A percentile compares a stretch with the other conserved stretches of the same genome.
These are phyloP conservation scores for Kickxella alabastrina DNA, from an alignment of 192 early-diverging fungal species.

Conservation along the genomic window DNA sequence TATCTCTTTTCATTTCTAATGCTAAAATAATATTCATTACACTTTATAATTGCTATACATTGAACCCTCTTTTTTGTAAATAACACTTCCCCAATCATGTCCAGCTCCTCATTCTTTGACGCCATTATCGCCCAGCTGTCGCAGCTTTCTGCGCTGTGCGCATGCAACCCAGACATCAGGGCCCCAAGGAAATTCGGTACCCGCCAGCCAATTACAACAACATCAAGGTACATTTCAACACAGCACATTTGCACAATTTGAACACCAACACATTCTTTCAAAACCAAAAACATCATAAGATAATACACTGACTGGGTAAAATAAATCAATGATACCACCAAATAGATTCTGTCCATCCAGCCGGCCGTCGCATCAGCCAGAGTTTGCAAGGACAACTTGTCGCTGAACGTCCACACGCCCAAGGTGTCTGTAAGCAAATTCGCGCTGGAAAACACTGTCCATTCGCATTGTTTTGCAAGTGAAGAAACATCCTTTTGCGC, in stretches of 20 bases:
- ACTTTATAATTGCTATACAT: too few species aligned
- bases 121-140: not conserved
- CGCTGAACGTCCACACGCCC: constrained; percentile 39
- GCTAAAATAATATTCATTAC: too few species aligned
- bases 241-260: too few species aligned
- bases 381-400: constrained; percentile 33
- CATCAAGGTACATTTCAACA: constrained; percentile 22
- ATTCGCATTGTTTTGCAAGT: constrained; percentile 40
- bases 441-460: constrained; percentile 35
- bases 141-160: not conserved
- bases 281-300: not conserved
- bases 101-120: not conserved
- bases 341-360: constrained; percentile 30
- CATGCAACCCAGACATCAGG: constrained; percentile 8
- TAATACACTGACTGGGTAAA: not conserved
- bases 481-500: constrained; percentile 31
- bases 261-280: not conserved
- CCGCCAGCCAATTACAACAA: constrained; percentile 26
- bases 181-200: constrained; percentile 23
- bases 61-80: not conserved
- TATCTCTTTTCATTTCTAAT: too few species aligned
- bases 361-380: constrained; percentile 7
- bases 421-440: constrained; percentile 42
- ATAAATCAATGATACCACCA: not conserved
- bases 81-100: not conserved